Conservation (phyloP, 192 early-diverging fungal species). For the Spizellomyces sp. region DNA sequence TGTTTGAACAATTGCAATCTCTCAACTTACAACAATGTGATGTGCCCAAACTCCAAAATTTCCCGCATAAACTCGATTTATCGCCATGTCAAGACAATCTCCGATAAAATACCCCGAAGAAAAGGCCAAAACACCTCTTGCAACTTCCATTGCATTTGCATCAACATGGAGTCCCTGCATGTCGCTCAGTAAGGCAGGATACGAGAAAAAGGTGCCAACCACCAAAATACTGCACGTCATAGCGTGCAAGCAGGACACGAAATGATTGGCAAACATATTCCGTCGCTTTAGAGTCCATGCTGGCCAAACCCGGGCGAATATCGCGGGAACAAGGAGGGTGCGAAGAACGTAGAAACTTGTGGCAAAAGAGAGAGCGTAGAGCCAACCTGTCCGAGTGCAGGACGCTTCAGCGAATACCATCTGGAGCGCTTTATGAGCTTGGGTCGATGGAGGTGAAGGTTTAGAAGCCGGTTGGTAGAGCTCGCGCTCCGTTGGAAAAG, state of each 20-base stretch:
- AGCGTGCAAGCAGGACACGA: constrained; percentile 18
- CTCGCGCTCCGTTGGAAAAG: too few relatives aligned
- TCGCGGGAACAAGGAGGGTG: background rate
- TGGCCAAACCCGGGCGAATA: background rate
- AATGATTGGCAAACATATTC: constrained; percentile 16
- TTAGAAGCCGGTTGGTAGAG: too few relatives aligned
- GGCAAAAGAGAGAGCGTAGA: background rate
- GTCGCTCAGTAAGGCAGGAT: constrained; percentile 6
- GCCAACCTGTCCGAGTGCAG: constrained; percentile 9
- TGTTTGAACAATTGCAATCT: background rate
- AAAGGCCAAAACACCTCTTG: constrained; percentile 12
- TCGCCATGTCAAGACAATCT: constrained; percentile 18
- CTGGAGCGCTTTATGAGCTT: too few relatives aligned
- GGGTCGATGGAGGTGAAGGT: too few relatives aligned
- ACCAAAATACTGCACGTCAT: background rate
- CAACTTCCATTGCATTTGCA: background rate
- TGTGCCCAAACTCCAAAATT: constrained; percentile 25
- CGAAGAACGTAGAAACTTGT: background rate
- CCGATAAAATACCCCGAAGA: constrained; percentile 18
- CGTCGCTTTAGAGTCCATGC: background rate
- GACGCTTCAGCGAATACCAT: too few relatives aligned
- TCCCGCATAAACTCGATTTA: constrained; percentile 7
- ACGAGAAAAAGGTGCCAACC: background rate
- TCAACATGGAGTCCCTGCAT: constrained; percentile 12
- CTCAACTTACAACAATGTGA: constrained; percentile 6